Base-by-base conservation (phyloP, 2,329 filamentous ascomycete species). In the Mycosphaerella sp. region DNA sequence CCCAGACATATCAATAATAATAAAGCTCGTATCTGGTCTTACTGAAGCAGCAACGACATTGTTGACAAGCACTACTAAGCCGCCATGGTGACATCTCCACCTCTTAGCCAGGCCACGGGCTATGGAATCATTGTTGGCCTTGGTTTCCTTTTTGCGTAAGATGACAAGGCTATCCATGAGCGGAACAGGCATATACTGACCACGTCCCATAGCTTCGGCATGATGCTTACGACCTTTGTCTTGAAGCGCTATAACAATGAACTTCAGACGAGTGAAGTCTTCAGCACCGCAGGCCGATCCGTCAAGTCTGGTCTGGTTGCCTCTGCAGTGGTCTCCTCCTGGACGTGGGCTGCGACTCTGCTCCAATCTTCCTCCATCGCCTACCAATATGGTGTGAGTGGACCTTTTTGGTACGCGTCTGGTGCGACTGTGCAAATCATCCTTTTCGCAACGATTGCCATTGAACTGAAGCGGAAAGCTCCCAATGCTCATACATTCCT, bases 211-310 rank as follows among this genome's bases (percentile, higher is more conserved):
- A 72, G 70, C 39, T 73, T 90, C 55, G 82, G 84, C 57, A 88
- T 87, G 85, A 87, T 87, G 64, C 72, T 81, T 50, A 84, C 84
- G n/a, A 88, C 84, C 1, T 85, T 84, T 70, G 78, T 86, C 29
- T 73, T 88, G 54, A 85, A 84, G 66, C 75, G 82, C 67, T 86
- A 85, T 67, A 83, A 85, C 65, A 78, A 84, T 75, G 89, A 93
- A 69, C 76, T 91, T 2, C 89, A 95, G 70, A 95, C 91, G 0
- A 91, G 87, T 0, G 90, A 95, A 73, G 93, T 90, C 82, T 95
- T 95, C 77, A 90, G 81, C 59, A 95, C 90, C 0, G 90, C 90
- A 47, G 89, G 89, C 14, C 79, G 91, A 58, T 90, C 87, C 1
- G 88, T 95, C 61, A 95, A 95, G 68, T 90, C 88, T 7, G 91